Evolutionary conservation across 495 filamentous ascomycete species (phyloP), one percentile per base, ranked within the genome.

Genomic region (Neohortaea acidophila): DNA sequence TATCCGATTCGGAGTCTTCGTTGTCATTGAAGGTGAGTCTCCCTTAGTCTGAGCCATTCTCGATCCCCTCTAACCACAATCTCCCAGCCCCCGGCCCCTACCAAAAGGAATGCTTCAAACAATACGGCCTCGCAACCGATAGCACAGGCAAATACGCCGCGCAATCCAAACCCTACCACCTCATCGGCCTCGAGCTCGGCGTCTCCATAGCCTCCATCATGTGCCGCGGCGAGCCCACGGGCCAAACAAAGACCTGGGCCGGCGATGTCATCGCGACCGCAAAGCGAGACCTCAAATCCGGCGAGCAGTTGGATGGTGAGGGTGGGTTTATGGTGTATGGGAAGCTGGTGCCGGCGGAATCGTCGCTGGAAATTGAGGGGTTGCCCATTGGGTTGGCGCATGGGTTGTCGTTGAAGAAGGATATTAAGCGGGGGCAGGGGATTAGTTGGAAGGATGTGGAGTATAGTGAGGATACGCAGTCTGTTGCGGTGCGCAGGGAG

Each of bases 81-180:
- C 30, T 17, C 7, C 30, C 20, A 40, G 45, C 49, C 2, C 45
- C 45, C n/a, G 49, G 49, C 20, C 23, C 17, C 8, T 52, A 52
- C 25, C 49, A 52, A 38, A 44, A 42, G 23, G 49, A 52, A 2
- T 52, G 49, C 34, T 52, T 52, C 45, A 38, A 41, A 33, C 49
- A 52, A 24, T 52, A 52, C 20, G 49, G 49, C 23, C 30, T 52
- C 13, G 21, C 41, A 29, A 52, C 49, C 1, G 49, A 49, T 28
- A 25, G 14, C 18, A 49, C 49, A 1, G 49, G 49, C 11, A 37
- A 40, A n/a, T 52, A 52, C 30, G 49, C 49, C 1, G 45, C 33
- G n/a, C 49, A 52, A 35, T 52, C 33, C 40, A 52, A 52, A 25
- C 49, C 49, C 21, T 52, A 41, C 45, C 49, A 52, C 21, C 49